These are phyloP conservation scores for Acorus gramineus DNA, from an alignment of 106 monocot species.

Conservation along the genomic window DNA sequence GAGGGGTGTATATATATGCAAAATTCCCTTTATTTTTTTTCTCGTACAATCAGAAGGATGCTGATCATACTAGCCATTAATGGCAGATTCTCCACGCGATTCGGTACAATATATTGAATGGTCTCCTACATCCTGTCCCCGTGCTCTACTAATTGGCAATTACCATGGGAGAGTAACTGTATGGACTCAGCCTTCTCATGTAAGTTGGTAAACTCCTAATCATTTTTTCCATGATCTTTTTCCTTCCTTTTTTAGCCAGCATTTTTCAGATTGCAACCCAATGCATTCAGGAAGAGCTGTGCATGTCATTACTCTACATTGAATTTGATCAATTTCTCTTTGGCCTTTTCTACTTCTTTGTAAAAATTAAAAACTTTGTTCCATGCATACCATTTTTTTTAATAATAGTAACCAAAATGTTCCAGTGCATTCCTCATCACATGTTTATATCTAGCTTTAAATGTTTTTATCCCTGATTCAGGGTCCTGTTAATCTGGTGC, in stretches of 20 bases:
- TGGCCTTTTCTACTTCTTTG: too few relatives aligned
- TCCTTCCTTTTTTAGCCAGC: not conserved
- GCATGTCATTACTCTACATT: too few relatives aligned
- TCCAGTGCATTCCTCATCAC: not conserved
- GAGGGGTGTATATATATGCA: too few relatives aligned
- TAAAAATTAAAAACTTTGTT: too few relatives aligned
- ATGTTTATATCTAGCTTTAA: not conserved
- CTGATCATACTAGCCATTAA: not conserved
- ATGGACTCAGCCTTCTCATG: conserved; percentile 93
- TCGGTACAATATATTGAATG: conserved; percentile 98
- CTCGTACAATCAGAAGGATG: too few relatives aligned
- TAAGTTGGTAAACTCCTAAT: conserved; percentile 10
- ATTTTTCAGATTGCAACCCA: too few relatives aligned
- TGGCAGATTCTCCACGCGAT: conserved; percentile 97
- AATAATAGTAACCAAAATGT: too few relatives aligned
- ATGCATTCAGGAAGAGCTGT: too few relatives aligned
- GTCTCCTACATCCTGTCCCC: conserved; percentile 94
- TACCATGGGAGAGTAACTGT: conserved; percentile 89
- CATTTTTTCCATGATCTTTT: not conserved
- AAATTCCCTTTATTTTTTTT: too few relatives aligned
- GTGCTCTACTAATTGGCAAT: conserved; percentile 87
- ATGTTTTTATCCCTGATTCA: conserved; percentile 6
- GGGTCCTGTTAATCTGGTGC: conserved; percentile 89
- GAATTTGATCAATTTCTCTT: too few relatives aligned
- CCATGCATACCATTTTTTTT: too few relatives aligned